A percentile compares a stretch with the other conserved stretches of the same genome.
These are phyloP conservation scores for Oenanthe sinensis DNA, from an alignment of 129 eudicot genomes.

Conservation along the genomic window DNA sequence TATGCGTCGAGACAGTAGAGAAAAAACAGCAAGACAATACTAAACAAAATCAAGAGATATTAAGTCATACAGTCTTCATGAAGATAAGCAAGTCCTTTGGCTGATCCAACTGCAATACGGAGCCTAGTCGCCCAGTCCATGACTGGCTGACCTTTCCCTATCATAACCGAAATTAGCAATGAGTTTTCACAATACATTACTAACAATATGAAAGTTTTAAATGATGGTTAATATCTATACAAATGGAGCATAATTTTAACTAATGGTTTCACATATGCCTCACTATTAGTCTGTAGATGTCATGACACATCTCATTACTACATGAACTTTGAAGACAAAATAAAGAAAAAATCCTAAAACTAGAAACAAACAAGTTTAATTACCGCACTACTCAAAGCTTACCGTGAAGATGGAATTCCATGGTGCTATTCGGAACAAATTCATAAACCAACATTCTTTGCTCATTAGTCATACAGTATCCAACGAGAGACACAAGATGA, in stretches of 20 bases:
- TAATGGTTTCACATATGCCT: not conserved
- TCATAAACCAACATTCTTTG: constrained; percentile 53
- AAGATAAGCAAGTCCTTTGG: constrained; percentile 88
- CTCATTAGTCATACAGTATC: constrained; percentile 40
- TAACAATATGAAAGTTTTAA: not conserved
- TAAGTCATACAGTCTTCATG: constrained; percentile 77
- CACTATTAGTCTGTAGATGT: not conserved
- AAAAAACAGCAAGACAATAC: constrained; percentile 6
- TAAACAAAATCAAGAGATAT: not conserved
- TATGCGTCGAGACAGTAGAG: not conserved
- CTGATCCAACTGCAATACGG: constrained; percentile 85
- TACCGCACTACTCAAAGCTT: not conserved
- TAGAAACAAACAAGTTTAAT: not conserved
- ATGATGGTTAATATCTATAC: not conserved
- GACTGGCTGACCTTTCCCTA: constrained; percentile 55
- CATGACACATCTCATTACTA: not conserved
- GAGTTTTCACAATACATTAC: not conserved
- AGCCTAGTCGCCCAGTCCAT: constrained; percentile 73
- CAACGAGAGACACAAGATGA: constrained; percentile 60
- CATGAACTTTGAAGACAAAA: not conserved
- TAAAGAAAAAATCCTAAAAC: too few relatives aligned
- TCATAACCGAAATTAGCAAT: constrained; percentile 15
- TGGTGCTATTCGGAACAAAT: constrained; percentile 43
- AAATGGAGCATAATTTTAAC: not conserved
- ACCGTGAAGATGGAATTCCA: constrained; percentile 60